phyloP scores from a whole-genome alignment of 306 rosid genomes.

The Rosa chinensis region DNA sequence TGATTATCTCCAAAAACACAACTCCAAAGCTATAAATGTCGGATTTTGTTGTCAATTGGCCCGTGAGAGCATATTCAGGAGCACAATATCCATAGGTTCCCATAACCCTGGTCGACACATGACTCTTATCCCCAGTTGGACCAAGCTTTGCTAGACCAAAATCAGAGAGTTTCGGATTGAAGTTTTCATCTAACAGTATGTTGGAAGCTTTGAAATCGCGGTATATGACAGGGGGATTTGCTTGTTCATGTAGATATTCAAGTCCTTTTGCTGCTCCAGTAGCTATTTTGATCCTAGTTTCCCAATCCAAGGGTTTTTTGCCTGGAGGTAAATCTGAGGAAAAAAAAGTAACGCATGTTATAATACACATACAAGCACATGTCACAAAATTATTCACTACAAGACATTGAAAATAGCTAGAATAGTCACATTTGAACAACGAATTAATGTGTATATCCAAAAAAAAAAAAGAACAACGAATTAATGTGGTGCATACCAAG shows the following conservation, averaged over 20 bases:
- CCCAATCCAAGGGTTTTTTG: constrained; percentile 68
- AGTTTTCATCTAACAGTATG: constrained; percentile 69
- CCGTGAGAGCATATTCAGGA: constrained; percentile 88
- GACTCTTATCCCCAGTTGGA: constrained; percentile 84
- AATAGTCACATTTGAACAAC: neutral
- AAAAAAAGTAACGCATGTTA: neutral
- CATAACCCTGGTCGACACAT: constrained; percentile 94
- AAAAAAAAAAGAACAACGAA: neutral
- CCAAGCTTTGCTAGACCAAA: constrained; percentile 95
- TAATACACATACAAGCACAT: neutral
- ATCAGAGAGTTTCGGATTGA: constrained; percentile 86
- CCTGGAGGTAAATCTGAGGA: constrained; percentile 44
- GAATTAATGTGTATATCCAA: too few relatives aligned
- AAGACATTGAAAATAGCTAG: neutral
- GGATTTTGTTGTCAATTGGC: constrained; percentile 72
- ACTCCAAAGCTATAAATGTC: constrained; percentile 92
- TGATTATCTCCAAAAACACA: constrained; percentile 77
- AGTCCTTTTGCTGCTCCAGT: constrained; percentile 91
- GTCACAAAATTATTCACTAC: neutral
- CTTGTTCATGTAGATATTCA: constrained; percentile 76
- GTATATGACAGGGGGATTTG: constrained; percentile 83
- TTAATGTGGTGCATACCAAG: constrained; percentile 48
- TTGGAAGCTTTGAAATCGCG: constrained; percentile 91
- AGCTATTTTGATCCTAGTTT: constrained; percentile 79
- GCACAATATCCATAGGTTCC: constrained; percentile 98